Conservation (phyloP, 768 basidiomycete species). For the Cystofilobasidium capitatum region DNA sequence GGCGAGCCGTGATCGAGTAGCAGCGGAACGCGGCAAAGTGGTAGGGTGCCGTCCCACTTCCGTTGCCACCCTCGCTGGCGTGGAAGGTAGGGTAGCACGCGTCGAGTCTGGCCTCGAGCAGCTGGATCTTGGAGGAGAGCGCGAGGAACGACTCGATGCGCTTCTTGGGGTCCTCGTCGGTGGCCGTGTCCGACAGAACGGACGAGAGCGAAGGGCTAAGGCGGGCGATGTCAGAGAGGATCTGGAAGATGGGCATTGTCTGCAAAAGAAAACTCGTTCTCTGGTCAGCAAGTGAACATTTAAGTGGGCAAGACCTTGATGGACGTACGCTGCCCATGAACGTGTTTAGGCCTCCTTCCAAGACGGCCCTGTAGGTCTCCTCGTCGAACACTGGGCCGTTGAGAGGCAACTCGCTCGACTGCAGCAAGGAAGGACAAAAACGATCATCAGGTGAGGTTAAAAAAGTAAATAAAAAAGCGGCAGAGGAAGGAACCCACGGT, state of each 20-base stretch:
- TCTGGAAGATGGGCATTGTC: slow-evolving; percentile 17
- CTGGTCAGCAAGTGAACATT: not conserved
- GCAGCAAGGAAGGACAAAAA: not conserved
- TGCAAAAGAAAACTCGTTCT: not conserved
- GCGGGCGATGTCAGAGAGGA: slow-evolving; percentile 25
- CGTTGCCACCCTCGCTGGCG: not conserved
- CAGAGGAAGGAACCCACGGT: not conserved
- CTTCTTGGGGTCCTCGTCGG: slow-evolving; percentile 9
- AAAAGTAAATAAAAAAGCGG: not conserved
- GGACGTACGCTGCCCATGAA: slow-evolving; percentile 5
- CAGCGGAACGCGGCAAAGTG: slow-evolving; percentile 22
- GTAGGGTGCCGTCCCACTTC: slow-evolving; percentile 9
- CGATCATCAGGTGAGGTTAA: not conserved
- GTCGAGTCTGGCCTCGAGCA: slow-evolving; percentile 22
- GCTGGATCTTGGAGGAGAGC: slow-evolving; percentile 5
- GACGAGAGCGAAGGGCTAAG: not conserved
- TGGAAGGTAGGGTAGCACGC: slow-evolving; percentile 13
- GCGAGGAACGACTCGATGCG: slow-evolving; percentile 19
- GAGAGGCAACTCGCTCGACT: not conserved
- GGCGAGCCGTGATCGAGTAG: slow-evolving; percentile 15
- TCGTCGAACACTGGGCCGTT: not conserved
- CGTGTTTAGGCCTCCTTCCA: not conserved
- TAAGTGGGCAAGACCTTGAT: not conserved
- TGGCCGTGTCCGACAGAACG: not conserved
- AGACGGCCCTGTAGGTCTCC: not conserved